Evolutionary conservation across 148 eudicot genomes (phyloP).

Genomic region (Chenopodium suecicum): DNA sequence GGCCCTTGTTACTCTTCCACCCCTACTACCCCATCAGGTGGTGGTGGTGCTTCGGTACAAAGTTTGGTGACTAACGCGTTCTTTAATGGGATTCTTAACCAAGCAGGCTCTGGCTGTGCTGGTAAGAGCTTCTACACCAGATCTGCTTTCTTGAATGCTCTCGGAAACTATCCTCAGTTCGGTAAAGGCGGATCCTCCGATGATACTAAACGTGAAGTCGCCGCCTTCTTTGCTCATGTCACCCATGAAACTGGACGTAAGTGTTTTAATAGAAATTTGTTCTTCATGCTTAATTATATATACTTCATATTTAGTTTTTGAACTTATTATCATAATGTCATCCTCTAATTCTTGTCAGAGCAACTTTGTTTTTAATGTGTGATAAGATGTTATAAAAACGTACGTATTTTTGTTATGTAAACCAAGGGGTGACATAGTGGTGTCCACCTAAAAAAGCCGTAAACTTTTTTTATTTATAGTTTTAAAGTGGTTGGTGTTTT

Average conservation of each 20-base stretch:
- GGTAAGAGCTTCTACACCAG: slow-evolving; percentile 53
- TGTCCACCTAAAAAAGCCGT: no score
- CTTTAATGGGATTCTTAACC: slow-evolving; percentile 41
- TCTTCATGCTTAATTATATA: no score
- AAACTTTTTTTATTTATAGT: no score
- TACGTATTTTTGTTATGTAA: no score
- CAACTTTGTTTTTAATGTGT: no score
- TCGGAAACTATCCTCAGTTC: slow-evolving; percentile 32
- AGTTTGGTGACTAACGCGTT: slow-evolving; percentile 40
- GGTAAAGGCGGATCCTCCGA: slow-evolving; percentile 45
- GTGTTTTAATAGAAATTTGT: slow-evolving; percentile 1
- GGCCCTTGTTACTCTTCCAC: slow-evolving; percentile 33
- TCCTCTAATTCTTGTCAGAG: no score
- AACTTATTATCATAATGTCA: no score
- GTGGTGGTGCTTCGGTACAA: slow-evolving; percentile 29
- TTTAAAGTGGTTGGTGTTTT: no score
- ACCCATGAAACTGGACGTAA: slow-evolving; percentile 79
- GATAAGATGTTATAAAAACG: no score
- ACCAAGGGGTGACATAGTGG: no score
- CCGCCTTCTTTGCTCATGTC: slow-evolving; percentile 66
- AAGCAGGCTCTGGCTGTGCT: slow-evolving; percentile 40
- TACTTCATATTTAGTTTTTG: no score
- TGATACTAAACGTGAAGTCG: slow-evolving; percentile 57
- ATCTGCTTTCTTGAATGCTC: slow-evolving; percentile 40
- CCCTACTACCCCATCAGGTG: neutral